Evolutionary conservation across 768 basidiomycete genomes (phyloP).

Genomic region (Russula sp.): DNA sequence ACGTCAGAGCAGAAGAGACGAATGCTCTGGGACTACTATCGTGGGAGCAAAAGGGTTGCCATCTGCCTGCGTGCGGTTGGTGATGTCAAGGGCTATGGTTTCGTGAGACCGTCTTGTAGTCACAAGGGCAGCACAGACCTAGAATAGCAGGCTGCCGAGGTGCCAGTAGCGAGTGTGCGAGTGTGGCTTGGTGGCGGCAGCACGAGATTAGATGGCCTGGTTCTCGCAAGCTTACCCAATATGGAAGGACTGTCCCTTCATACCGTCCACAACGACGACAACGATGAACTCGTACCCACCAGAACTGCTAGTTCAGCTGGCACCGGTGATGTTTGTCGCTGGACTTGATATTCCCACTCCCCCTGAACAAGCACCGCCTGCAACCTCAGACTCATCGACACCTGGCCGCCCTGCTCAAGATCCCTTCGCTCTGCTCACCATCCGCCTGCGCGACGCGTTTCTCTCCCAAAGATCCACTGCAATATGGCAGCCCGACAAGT

Average conservation of each 20-base stretch:
- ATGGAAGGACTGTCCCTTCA: background rate
- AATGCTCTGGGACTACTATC: background rate
- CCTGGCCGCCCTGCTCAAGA: conserved; percentile 39
- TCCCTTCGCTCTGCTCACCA: conserved; percentile 50
- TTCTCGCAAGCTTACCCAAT: background rate
- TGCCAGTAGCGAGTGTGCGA: too few species aligned
- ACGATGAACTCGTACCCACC: conserved; percentile 89
- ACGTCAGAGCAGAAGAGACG: background rate
- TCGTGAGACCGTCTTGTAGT: too few species aligned
- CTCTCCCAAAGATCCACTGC: conserved; percentile 52
- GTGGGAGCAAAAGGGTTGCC: background rate
- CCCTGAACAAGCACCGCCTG: conserved; percentile 18
- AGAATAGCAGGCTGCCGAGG: background rate
- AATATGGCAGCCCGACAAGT: conserved; percentile 67
- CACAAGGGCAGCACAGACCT: background rate
- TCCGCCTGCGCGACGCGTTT: conserved; percentile 64
- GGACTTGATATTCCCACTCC: conserved; percentile 49
- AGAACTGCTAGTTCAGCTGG: conserved; percentile 82
- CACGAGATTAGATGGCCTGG: too few species aligned
- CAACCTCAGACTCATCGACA: conserved; percentile 23
- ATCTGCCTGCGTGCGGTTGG: too few species aligned
- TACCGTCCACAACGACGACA: background rate
- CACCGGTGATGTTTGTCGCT: conserved; percentile 92
- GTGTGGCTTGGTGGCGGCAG: too few species aligned
- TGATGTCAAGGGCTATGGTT: too few species aligned